A percentile compares a stretch with the other conserved stretches of the same genome.
phyloP scores from a whole-genome alignment of 176 grass and related monocot species.

The Themeda triandra region DNA sequence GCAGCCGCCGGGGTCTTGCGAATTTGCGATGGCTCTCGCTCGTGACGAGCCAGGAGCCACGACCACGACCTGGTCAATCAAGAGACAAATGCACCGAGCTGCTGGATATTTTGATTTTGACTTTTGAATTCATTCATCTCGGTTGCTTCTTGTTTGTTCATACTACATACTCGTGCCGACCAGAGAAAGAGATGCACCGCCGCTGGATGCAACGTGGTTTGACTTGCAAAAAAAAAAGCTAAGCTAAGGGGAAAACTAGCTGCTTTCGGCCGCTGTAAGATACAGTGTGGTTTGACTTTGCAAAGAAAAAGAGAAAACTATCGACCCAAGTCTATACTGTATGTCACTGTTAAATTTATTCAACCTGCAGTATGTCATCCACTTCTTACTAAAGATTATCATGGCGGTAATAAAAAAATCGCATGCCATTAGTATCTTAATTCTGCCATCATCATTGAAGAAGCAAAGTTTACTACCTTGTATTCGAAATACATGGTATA shows the following conservation, averaged over 20 bases:
- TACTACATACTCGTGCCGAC: neutral
- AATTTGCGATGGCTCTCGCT: too few species aligned
- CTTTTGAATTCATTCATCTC: neutral
- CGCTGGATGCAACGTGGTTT: neutral
- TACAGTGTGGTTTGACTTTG: neutral
- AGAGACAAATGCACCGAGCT: neutral
- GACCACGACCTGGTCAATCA: neutral
- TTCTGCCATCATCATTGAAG: neutral
- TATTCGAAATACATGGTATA: too few species aligned
- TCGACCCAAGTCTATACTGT: neutral
- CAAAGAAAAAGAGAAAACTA: neutral
- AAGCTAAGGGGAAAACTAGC: too few species aligned
- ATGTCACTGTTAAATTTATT: slow-evolving; percentile 4
- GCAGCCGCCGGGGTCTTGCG: neutral
- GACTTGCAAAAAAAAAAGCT: neutral
- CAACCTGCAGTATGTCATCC: neutral
- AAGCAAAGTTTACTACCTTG: neutral
- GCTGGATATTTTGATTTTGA: neutral
- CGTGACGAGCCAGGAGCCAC: neutral
- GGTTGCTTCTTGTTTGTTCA: neutral
- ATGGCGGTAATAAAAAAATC: neutral
- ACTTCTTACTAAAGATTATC: neutral
- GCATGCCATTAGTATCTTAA: neutral
- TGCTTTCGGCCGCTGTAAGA: too few species aligned
- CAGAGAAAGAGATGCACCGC: neutral